Conservation (phyloP, 1,139 yeast genomes). For the Hansenula anomala region DNA sequence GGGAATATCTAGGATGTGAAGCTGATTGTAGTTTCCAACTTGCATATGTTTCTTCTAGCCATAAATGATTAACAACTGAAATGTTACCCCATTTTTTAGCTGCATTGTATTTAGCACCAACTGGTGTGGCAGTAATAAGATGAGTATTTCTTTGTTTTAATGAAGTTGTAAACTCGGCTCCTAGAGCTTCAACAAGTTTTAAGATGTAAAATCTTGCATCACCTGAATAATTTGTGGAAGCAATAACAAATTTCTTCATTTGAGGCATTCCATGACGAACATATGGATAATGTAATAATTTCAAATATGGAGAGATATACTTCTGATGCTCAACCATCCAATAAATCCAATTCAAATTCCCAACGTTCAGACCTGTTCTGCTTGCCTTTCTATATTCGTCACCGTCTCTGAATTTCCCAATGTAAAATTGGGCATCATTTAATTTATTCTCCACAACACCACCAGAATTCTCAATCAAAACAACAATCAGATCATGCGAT, state of each 20-base stretch:
- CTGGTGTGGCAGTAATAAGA: slow-evolving; percentile 61
- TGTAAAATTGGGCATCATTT: slow-evolving; percentile 46
- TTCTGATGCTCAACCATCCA: slow-evolving; percentile 50
- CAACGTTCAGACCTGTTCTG: slow-evolving; percentile 38
- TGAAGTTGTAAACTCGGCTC: slow-evolving; percentile 73
- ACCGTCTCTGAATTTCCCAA: slow-evolving; percentile 64
- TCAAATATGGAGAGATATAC: slow-evolving; percentile 55
- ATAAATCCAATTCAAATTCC: slow-evolving; percentile 73
- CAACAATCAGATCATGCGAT: slow-evolving; percentile 24
- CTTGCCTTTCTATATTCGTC: slow-evolving; percentile 40
- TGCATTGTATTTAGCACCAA: slow-evolving; percentile 72
- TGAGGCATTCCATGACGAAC: slow-evolving; percentile 48
- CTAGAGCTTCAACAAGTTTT: slow-evolving; percentile 59
- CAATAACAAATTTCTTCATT: slow-evolving; percentile 48
- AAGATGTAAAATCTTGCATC: slow-evolving; percentile 73
- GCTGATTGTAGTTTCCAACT: slow-evolving; percentile 52
- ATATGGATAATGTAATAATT: slow-evolving; percentile 69
- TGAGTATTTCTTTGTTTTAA: slow-evolving; percentile 66
- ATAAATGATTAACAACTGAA: slow-evolving; percentile 65
- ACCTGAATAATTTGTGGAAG: slow-evolving; percentile 81
- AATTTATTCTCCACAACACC: slow-evolving; percentile 33
- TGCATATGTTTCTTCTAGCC: slow-evolving; percentile 84
- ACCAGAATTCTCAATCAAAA: slow-evolving; percentile 32
- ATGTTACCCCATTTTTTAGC: slow-evolving; percentile 61
- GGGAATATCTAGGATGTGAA: slow-evolving; percentile 38